Evolutionary conservation across 371 early-diverging fungal species (phyloP), one percentile per base, ranked within the genome.

Genomic region (Haplosporangium sp.): DNA sequence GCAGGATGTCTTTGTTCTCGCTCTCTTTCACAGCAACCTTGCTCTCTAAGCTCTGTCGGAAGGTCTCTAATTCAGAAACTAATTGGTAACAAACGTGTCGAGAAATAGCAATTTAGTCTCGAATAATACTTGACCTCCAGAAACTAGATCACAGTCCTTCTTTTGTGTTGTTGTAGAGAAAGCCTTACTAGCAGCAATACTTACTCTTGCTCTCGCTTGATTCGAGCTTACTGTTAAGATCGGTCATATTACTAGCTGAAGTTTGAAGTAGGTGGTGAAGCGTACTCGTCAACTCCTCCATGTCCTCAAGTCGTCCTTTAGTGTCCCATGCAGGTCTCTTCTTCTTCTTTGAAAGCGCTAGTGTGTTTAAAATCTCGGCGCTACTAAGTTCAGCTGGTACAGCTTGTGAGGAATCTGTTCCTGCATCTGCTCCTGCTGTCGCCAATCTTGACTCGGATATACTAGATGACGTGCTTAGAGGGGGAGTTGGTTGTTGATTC

Each of bases 261-360:
- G 77, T 64, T 38, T 77, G 72, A 4, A 84, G 70, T 37, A 76
- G 69, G 0, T 81, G 61, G 19, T 76, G 78, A 35, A 86, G 60
- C 19, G 72, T 60, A 19, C 66, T 63, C 27, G 73, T 77, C 9
- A 77, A 55, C 47, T 87, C 84, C 62, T 90, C 89, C 86, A 90
- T 81, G 63, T 90, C 92, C 61, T 87, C 85, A 15, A 91, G 69
- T 17, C 88, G 85, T 3, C 91, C 90, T 83, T 90, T 90, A 0
- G 88, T 85, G 69, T 92, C 92, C 87, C 89, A 90, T 20, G 87
- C 87, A 6, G 90, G 83, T 34, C 90, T 63, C 77, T 89, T 90
- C 70, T 87, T 90, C 66, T 84, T 86, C 42, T 74, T 77, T 0
- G 68, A 45, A 1, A 71, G 15, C 6, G 65, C 65, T 9, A 64